Base-by-base conservation (phyloP, 2,329 filamentous ascomycete species). In the Diplodia corticola region DNA sequence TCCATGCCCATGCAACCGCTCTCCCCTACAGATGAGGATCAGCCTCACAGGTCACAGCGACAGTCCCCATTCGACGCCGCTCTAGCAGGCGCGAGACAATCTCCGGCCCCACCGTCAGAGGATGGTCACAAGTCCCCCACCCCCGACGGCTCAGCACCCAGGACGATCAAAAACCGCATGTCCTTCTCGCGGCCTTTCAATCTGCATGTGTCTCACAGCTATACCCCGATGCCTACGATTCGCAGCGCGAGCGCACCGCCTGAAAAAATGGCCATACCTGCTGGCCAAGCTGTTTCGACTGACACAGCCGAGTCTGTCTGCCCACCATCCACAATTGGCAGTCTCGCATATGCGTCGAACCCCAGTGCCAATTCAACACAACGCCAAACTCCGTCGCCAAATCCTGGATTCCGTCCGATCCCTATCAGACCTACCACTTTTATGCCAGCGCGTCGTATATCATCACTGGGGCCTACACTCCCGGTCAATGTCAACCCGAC, bases 1-100 rank as follows among this genome's bases (percentile, higher is more conserved):
- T 79, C 77, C 35, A 77, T 78, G 73, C 76, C 78, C 46, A 74
- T 75, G 46, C 68, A 78, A 17, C 76, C 76, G 2, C 71, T 66
- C 40, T 54, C 64, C 12, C 54, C 64, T 9, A 65, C 64, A 2
- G 51, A 33, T 13, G 60, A 46, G 33, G 33, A 33, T 35, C 40
- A 51, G 17, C 26, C 49, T 6, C 54, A 33, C 17, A 22, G 40
- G 24, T 33, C 51, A 20, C 50, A 46, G 22, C n/a, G 63, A 13
- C 40, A 65, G 20, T 65, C 63, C 12, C 33, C 40, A 10, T 57
- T 65, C 26, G 63, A 51, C 3, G 15, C 40, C n/a, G 30, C 50
- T 50, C 12, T 37, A 24, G 28, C 63, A 10, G 63, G 51, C 13
- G 22, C 63, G 28, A 40, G 40, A 28, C 37, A 46, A 12, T 60